Percentiles rank a stretch among this genome's conserved stretches.
Conservation (phyloP, 2,329 filamentous ascomycete species). For the Periglandula ipomoeae region DNA sequence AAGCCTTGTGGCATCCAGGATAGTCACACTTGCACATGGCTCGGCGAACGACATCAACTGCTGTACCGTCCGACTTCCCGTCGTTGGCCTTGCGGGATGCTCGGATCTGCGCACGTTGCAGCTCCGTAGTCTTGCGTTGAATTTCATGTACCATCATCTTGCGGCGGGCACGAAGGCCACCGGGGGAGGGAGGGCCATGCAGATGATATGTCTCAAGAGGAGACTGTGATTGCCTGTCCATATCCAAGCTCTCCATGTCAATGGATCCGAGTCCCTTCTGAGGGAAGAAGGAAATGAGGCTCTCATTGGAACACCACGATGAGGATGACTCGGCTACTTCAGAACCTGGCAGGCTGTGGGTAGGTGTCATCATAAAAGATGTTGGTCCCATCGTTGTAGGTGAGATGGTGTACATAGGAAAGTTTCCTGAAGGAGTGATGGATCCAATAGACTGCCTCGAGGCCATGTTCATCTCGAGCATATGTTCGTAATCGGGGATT, state of each 20-base stretch:
- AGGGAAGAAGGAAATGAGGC: slow-evolving; percentile 31
- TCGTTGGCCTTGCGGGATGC: slow-evolving; percentile 19
- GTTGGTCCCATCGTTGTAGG: slow-evolving; percentile 22
- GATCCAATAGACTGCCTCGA: slow-evolving; percentile 26
- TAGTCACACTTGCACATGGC: slow-evolving; percentile 37
- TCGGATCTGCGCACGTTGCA: slow-evolving; percentile 32
- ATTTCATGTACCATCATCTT: slow-evolving; percentile 32
- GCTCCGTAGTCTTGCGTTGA: slow-evolving; percentile 33
- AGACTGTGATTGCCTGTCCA: slow-evolving; percentile 28
- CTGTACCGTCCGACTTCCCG: slow-evolving; percentile 19
- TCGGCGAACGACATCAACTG: slow-evolving; percentile 27
- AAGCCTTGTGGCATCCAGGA: slow-evolving; percentile 37
- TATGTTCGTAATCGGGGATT: slow-evolving; percentile 29
- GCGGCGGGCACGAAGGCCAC: slow-evolving; percentile 25
- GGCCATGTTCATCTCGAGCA: slow-evolving; percentile 27
- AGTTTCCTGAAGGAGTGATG: slow-evolving; percentile 27
- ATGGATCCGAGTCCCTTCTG: slow-evolving; percentile 20
- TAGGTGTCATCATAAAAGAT: slow-evolving; percentile 31
- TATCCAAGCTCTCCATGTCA: slow-evolving; percentile 24
- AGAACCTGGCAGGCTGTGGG: slow-evolving; percentile 29
- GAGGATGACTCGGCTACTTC: slow-evolving; percentile 28
- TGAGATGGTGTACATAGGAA: slow-evolving; percentile 26
- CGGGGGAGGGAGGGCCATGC: slow-evolving; percentile 24
- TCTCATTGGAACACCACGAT: slow-evolving; percentile 31
- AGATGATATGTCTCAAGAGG: slow-evolving; percentile 22